phyloP scores from a whole-genome alignment of 2,329 filamentous ascomycete genomes.

The Aspergillus nomiae region DNA sequence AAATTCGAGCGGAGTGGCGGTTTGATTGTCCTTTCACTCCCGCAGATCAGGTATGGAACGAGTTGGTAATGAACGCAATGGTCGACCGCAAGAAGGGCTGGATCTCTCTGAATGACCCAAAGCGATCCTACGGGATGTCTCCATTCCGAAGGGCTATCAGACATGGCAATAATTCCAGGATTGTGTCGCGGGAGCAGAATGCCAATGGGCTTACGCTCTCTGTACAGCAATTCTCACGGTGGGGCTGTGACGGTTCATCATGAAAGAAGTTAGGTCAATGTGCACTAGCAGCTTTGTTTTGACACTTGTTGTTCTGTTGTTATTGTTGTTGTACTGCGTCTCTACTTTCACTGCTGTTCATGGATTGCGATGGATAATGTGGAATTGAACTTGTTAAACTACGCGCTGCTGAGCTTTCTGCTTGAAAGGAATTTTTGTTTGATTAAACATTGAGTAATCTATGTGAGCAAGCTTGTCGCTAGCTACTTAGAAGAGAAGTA shows the following conservation, averaged over 20 bases:
- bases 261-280: not conserved
- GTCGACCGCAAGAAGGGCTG: constrained; percentile 4
- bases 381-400: not conserved
- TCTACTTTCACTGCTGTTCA: not conserved
- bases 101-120: not conserved
- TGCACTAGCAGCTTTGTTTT: not conserved
- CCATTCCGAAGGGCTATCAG: constrained; percentile 6
- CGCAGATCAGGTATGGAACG: not conserved
- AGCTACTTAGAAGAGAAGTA: not conserved
- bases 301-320: not conserved
- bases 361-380: not conserved
- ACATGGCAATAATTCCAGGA: not conserved
- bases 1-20: constrained; percentile 5
- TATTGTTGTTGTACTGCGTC: not conserved
- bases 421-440: not conserved
- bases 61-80: constrained; percentile 5
- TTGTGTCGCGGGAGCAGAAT: constrained; percentile 1
- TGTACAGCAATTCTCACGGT: not conserved
- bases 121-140: constrained; percentile 2
- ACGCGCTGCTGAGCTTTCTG: not conserved
- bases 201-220: not conserved
- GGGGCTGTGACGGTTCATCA: not conserved
- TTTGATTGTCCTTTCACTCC: not conserved
- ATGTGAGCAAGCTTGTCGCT: not conserved
- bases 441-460: not conserved